Evolutionary conservation across 2,329 filamentous ascomycete species (phyloP).

Genomic region (Dactylellina drechsleri): DNA sequence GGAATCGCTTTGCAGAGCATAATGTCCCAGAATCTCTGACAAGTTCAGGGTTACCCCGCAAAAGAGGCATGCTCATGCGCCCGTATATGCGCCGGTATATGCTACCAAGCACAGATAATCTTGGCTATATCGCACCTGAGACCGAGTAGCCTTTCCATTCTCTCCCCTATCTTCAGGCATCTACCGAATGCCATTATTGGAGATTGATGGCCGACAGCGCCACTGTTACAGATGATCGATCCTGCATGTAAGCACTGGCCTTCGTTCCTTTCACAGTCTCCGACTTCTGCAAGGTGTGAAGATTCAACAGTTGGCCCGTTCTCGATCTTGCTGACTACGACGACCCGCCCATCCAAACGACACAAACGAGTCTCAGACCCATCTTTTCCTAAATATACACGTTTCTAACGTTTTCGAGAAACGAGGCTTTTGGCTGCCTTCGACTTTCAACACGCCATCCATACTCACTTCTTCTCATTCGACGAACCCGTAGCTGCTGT

Average conservation of each 20-base stretch:
- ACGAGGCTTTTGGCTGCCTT: slow-evolving; percentile 44
- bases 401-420: slow-evolving; percentile 26
- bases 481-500: slow-evolving; percentile 4
- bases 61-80: slow-evolving; percentile 47
- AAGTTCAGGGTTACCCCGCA: slow-evolving; percentile 51
- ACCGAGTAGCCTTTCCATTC: not conserved
- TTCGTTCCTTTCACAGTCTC: slow-evolving; percentile 45
- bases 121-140: not conserved
- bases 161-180: slow-evolving; percentile 46
- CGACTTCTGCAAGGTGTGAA: not conserved
- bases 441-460: slow-evolving; percentile 3
- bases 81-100: slow-evolving; percentile 18
- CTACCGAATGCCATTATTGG: slow-evolving; percentile 33
- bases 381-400: slow-evolving; percentile 28
- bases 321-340: slow-evolving; percentile 10
- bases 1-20: slow-evolving; percentile 8
- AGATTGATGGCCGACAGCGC: slow-evolving; percentile 32
- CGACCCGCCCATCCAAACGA: not conserved
- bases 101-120: not conserved
- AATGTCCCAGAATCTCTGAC: slow-evolving; percentile 30
- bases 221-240: slow-evolving; percentile 42
- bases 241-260: slow-evolving; percentile 35
- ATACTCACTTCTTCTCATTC: slow-evolving; percentile 26
- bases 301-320: slow-evolving; percentile 2
- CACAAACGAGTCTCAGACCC: slow-evolving; percentile 23